Evolutionary conservation across 2,329 filamentous ascomycete genomes (phyloP).

Genomic region (Diaporthe destruens): DNA sequence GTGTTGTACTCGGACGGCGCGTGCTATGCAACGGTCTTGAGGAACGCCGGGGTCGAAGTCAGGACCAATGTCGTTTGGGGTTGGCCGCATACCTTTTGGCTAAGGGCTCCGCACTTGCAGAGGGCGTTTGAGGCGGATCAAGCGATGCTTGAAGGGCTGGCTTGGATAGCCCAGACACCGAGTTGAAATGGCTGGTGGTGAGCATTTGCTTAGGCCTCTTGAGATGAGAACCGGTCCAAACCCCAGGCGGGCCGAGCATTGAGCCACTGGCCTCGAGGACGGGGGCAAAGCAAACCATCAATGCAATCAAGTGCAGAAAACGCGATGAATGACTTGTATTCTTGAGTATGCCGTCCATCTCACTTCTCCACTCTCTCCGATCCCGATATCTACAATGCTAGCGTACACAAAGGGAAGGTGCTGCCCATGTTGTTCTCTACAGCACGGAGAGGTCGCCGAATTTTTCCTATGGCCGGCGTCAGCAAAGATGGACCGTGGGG

Average conservation of each 20-base stretch:
- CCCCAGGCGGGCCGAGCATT: not conserved
- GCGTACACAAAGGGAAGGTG: slow-evolving; percentile 71
- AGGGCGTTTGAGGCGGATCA: slow-evolving; percentile 57
- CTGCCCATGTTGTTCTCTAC: slow-evolving; percentile 69
- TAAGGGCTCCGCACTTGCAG: slow-evolving; percentile 58
- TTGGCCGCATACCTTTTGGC: slow-evolving; percentile 67
- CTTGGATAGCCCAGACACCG: slow-evolving; percentile 51
- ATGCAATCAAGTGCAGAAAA: not conserved
- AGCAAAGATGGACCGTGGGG: slow-evolving; percentile 51
- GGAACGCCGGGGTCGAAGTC: slow-evolving; percentile 55
- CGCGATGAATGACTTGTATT: slow-evolving; percentile 21
- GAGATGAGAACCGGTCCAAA: not conserved
- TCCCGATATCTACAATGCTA: slow-evolving; percentile 78
- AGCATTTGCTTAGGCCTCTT: not conserved
- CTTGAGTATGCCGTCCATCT: slow-evolving; percentile 38
- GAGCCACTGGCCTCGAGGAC: not conserved
- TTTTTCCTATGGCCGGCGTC: slow-evolving; percentile 81
- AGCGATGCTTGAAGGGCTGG: slow-evolving; percentile 56
- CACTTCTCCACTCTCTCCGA: slow-evolving; percentile 41
- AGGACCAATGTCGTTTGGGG: slow-evolving; percentile 58
- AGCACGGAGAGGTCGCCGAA: slow-evolving; percentile 97
- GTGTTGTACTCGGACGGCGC: slow-evolving; percentile 64
- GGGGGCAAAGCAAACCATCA: not conserved
- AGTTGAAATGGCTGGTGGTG: not conserved
- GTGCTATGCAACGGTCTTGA: slow-evolving; percentile 61